Evolutionary conservation across 106 monocot genomes (phyloP).

Genomic region (Vanilla planifolia): DNA sequence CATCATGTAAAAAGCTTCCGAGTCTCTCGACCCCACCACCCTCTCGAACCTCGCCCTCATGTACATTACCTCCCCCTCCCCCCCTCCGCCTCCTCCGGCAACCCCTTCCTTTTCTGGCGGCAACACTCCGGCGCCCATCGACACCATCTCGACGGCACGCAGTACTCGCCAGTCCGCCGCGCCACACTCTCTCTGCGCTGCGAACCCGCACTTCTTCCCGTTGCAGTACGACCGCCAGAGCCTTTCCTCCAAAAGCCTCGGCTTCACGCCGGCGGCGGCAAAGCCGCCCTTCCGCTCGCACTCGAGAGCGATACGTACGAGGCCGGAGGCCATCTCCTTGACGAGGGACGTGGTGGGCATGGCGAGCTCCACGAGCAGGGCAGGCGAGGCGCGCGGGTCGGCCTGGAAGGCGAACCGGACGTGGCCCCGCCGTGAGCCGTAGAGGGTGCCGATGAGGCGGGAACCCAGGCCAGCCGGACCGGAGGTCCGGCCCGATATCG

Average conservation of each 20-base stretch:
- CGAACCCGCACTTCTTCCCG: slow-evolving; percentile 39
- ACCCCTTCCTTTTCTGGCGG: slow-evolving; percentile 8
- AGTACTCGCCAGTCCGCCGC: slow-evolving; percentile 30
- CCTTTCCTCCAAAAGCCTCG: slow-evolving; percentile 12
- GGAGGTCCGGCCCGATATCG: not conserved
- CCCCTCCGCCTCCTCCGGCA: not conserved
- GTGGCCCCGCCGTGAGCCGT: slow-evolving; percentile 10
- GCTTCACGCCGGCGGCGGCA: not conserved
- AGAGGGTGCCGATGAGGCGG: slow-evolving; percentile 10
- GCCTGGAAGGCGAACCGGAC: slow-evolving; percentile 14
- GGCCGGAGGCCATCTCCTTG: slow-evolving; percentile 53
- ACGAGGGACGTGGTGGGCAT: slow-evolving; percentile 33
- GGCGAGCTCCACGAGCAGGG: slow-evolving; percentile 39
- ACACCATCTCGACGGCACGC: slow-evolving; percentile 38
- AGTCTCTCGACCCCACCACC: slow-evolving; percentile 56
- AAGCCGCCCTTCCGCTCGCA: slow-evolving; percentile 7
- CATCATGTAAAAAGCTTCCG: slow-evolving; percentile 69
- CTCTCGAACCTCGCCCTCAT: slow-evolving; percentile 63
- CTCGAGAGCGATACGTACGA: slow-evolving; percentile 46
- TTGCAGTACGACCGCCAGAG: slow-evolving; percentile 36
- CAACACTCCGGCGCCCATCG: slow-evolving; percentile 54
- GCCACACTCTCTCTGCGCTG: slow-evolving; percentile 20
- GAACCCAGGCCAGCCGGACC: not conserved
- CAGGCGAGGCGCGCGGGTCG: slow-evolving; percentile 3
- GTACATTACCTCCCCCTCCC: slow-evolving; percentile 47